Percentiles rank a stretch among this genome's conserved stretches.
These are phyloP conservation scores for Fusarium sacchari DNA, from an alignment of 2,329 filamentous ascomycete genomes.

Conservation along the genomic window DNA sequence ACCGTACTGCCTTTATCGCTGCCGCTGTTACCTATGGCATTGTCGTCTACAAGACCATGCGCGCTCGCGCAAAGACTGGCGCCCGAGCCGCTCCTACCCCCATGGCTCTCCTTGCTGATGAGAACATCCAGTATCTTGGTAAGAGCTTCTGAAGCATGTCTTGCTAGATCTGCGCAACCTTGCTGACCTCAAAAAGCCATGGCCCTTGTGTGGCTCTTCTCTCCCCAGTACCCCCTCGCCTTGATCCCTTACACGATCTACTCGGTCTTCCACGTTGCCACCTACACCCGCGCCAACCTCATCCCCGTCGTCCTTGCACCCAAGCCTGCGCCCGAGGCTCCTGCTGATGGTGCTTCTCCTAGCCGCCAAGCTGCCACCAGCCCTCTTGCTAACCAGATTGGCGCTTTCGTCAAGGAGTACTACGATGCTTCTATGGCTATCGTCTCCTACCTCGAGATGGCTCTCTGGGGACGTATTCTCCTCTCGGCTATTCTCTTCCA, in stretches of 20 bases:
- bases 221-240: conserved; percentile 87
- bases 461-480: conserved; percentile 84
- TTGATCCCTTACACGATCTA: conserved; percentile 96
- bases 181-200: conserved; percentile 69
- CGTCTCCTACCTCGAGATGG: conserved; percentile 88
- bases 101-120: conserved; percentile 79
- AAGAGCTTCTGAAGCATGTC: conserved; percentile 50
- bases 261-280: conserved; percentile 97
- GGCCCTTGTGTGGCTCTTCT: conserved; percentile 94
- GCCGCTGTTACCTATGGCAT: conserved; percentile 96
- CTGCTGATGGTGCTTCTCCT: conserved; percentile 63
- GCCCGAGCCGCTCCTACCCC: conserved; percentile 68
- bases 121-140: conserved; percentile 99
- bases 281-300: conserved; percentile 92
- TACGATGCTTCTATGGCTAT: conserved; percentile 96
- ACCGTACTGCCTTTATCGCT: conserved; percentile 89
- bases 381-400: conserved; percentile 83
- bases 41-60: conserved; percentile 97
- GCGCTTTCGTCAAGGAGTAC: conserved; percentile 95
- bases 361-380: conserved; percentile 59
- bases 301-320: conserved; percentile 86
- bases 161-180: not conserved
- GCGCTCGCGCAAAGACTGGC: conserved; percentile 81
- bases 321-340: conserved; percentile 62
- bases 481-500: conserved; percentile 86